Percentiles rank a stretch among this genome's conserved stretches.
These are phyloP conservation scores for Haematococcus lacustris DNA, from an alignment of 139 green algal genomes.

Conservation along the genomic window DNA sequence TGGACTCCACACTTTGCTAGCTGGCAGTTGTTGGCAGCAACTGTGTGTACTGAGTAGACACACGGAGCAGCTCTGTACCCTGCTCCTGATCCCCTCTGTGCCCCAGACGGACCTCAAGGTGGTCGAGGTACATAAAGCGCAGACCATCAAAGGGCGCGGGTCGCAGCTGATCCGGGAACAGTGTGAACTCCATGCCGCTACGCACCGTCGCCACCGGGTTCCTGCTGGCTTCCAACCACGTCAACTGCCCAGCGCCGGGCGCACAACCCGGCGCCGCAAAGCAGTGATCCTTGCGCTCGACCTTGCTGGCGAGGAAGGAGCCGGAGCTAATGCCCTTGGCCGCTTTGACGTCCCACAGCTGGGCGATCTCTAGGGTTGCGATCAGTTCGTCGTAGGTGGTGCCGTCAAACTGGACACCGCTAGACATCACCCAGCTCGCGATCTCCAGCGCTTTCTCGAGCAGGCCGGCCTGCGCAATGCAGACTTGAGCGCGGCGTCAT, in stretches of 20 bases:
- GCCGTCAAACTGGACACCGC: constrained; percentile 18
- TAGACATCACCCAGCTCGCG: constrained; percentile 22
- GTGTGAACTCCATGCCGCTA: background rate
- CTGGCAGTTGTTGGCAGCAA: background rate
- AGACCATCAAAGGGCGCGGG: constrained; percentile 36
- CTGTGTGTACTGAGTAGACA: background rate
- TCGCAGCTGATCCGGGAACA: constrained; percentile 22
- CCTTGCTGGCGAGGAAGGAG: background rate
- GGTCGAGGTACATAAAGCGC: constrained; percentile 38
- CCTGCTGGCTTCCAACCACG: background rate
- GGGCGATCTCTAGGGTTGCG: constrained; percentile 26
- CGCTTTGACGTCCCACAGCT: constrained; percentile 27
- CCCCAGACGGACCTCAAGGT: constrained; percentile 15
- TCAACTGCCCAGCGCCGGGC: background rate
- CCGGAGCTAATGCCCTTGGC: background rate
- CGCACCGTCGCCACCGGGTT: background rate
- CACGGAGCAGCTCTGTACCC: background rate
- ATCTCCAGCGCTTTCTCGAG: constrained; percentile 45
- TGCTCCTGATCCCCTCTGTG: background rate
- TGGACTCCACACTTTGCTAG: background rate
- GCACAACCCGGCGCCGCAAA: background rate
- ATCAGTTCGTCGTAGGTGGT: constrained; percentile 36
- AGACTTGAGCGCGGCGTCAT: no score
- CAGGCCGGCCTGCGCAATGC: constrained; percentile 31
- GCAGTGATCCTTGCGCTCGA: background rate